phyloP scores from a whole-genome alignment of 768 basidiomycete genomes.

The Mycena sanguinolenta region DNA sequence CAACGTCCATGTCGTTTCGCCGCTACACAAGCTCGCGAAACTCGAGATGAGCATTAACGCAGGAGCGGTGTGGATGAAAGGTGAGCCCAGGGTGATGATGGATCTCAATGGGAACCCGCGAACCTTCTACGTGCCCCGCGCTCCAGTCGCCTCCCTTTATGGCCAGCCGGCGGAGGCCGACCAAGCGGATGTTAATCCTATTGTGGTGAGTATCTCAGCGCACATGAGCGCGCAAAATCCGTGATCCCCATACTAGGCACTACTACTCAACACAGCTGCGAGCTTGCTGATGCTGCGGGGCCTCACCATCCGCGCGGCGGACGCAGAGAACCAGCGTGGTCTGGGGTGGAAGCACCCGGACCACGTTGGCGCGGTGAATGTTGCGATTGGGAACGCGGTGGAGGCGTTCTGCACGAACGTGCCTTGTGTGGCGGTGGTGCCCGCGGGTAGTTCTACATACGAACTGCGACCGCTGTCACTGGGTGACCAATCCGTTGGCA shows the following conservation, averaged over 20 bases:
- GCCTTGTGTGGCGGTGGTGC: not conserved
- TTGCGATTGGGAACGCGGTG: not conserved
- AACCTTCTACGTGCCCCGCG: too few relatives aligned
- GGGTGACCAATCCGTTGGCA: too few relatives aligned
- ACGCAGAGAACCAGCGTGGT: not conserved
- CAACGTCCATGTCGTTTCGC: not conserved
- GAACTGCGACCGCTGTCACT: too few relatives aligned
- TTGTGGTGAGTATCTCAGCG: too few relatives aligned
- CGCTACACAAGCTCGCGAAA: not conserved
- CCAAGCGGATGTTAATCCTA: too few relatives aligned
- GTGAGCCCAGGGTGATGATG: too few relatives aligned
- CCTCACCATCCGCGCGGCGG: not conserved
- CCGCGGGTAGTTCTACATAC: not conserved
- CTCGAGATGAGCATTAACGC: not conserved
- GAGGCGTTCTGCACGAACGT: not conserved
- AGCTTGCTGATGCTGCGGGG: not conserved
- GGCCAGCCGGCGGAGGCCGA: too few relatives aligned
- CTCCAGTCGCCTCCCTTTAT: too few relatives aligned
- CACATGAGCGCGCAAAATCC: too few relatives aligned
- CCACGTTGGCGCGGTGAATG: not conserved
- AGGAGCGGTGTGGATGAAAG: not conserved
- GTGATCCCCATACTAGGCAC: not conserved
- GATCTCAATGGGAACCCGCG: too few relatives aligned
- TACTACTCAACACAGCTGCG: not conserved
- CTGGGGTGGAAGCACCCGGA: not conserved